Percentiles rank a stretch among this genome's conserved stretches.
Conservation (phyloP, 2,329 filamentous ascomycete species). For the Verticillium tricorpus region DNA sequence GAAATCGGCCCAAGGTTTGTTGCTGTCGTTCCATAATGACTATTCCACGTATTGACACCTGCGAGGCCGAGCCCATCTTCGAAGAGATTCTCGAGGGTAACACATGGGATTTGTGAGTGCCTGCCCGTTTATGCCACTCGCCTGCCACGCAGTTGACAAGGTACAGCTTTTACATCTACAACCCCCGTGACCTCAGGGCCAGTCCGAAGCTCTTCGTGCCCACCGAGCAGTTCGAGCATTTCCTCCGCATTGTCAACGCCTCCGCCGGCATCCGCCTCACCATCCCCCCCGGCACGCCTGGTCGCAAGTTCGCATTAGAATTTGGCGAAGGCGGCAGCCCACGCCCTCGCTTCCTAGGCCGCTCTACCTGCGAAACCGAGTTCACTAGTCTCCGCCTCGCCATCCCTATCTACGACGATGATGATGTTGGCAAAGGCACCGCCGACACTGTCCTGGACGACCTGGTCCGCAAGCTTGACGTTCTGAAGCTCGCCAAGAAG, state of each 20-base stretch:
- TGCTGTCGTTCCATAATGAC: background rate
- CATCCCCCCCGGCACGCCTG: conserved; percentile 50
- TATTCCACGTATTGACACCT: background rate
- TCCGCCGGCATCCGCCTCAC: conserved; percentile 48
- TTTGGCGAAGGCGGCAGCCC: conserved; percentile 60
- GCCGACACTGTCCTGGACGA: conserved; percentile 1
- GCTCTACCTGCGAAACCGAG: conserved; percentile 27
- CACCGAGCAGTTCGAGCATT: conserved; percentile 57
- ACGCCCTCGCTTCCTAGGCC: conserved; percentile 64
- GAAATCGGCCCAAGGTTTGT: conserved; percentile 44
- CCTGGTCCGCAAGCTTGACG: background rate
- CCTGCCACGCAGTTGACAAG: conserved; percentile 8
- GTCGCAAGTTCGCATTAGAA: conserved; percentile 52
- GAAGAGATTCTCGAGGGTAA: conserved; percentile 53
- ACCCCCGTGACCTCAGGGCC: conserved; percentile 37
- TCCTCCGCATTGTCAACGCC: conserved; percentile 62
- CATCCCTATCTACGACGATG: conserved; percentile 3
- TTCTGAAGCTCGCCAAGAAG: background rate
- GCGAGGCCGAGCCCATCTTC: conserved; percentile 42
- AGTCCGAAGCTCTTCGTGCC: conserved; percentile 64
- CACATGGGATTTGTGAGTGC: conserved; percentile 72
- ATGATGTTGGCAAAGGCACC: background rate
- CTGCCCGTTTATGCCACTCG: background rate
- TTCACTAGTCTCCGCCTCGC: background rate
- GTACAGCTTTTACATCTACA: conserved; percentile 62